phyloP scores from a whole-genome alignment of 805 yeast species.

The Monosporozyma unispora region DNA sequence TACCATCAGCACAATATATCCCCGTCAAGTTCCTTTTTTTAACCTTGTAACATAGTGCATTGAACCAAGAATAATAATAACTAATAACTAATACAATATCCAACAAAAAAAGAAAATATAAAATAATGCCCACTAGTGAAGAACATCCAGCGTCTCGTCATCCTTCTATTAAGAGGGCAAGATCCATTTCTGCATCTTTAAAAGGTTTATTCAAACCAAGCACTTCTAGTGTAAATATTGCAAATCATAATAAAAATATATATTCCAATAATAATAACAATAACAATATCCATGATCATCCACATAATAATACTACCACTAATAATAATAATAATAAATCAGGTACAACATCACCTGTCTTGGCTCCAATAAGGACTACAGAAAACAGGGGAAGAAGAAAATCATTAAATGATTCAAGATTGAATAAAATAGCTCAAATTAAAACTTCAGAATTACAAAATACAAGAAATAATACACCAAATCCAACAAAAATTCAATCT shows the following conservation, averaged over 20 bases:
- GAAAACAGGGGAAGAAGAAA: neutral
- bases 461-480: slow-evolving; percentile 6
- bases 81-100: neutral
- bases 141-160: slow-evolving; percentile 5
- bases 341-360: neutral
- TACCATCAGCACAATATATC: too few species aligned
- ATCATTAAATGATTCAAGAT: slow-evolving; percentile 2
- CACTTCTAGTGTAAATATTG: neutral
- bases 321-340: neutral
- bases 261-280: neutral
- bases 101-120: too few species aligned
- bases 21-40: too few species aligned
- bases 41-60: neutral
- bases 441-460: slow-evolving; percentile 20
- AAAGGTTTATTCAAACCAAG: slow-evolving; percentile 19
- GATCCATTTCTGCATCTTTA: slow-evolving; percentile 22
- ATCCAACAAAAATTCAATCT: slow-evolving; percentile 1
- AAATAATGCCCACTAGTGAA: slow-evolving; percentile 36
- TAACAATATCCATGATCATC: too few species aligned
- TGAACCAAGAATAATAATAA: neutral
- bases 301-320: neutral
- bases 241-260: neutral
- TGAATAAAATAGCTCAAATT: slow-evolving; percentile 8
- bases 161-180: slow-evolving; percentile 13
- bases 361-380: neutral